These are phyloP conservation scores for Leccinum pachyderme DNA, from an alignment of 1,284 basidiomycete genomes.

Conservation along the genomic window DNA sequence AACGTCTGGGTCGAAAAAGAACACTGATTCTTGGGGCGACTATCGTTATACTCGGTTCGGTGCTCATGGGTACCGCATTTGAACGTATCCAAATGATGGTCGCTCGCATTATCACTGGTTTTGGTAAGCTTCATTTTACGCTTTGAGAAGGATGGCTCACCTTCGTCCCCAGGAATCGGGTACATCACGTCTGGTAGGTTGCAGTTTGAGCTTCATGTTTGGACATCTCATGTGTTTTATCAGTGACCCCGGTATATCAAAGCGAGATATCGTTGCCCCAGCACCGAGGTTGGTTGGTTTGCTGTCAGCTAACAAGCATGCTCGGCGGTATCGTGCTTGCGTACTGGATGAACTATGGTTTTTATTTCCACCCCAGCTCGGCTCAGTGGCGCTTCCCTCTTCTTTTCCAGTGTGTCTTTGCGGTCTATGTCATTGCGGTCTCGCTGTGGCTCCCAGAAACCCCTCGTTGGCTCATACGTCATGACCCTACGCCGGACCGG, in stretches of 20 bases:
- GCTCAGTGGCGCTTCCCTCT: constrained; percentile 17
- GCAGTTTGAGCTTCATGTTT: background rate
- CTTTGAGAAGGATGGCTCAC: background rate
- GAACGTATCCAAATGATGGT: constrained; percentile 19
- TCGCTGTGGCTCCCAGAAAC: constrained; percentile 19
- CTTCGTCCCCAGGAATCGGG: constrained; percentile 9
- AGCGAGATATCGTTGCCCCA: constrained; percentile 17
- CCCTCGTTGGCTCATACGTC: constrained; percentile 18
- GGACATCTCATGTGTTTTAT: background rate
- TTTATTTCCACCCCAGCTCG: constrained; percentile 14
- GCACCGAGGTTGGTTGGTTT: constrained; percentile 17
- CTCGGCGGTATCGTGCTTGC: constrained; percentile 12
- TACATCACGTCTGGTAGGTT: constrained; percentile 15
- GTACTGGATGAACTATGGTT: constrained; percentile 20
- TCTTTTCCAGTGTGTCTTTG: constrained; percentile 16
- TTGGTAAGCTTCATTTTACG: constrained; percentile 3
- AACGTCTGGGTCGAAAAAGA: constrained; percentile 14
- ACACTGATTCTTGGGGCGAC: constrained; percentile 13
- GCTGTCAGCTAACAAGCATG: constrained; percentile 18
- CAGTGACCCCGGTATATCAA: constrained; percentile 17
- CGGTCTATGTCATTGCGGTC: constrained; percentile 13
- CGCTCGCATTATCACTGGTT: constrained; percentile 12
- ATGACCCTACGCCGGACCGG: constrained; percentile 10
- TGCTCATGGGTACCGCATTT: constrained; percentile 16
- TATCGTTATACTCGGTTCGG: constrained; percentile 12